Evolutionary conservation across 1,284 basidiomycete genomes (phyloP), one percentile per base, ranked within the genome.

Genomic region (Tilletia caries): DNA sequence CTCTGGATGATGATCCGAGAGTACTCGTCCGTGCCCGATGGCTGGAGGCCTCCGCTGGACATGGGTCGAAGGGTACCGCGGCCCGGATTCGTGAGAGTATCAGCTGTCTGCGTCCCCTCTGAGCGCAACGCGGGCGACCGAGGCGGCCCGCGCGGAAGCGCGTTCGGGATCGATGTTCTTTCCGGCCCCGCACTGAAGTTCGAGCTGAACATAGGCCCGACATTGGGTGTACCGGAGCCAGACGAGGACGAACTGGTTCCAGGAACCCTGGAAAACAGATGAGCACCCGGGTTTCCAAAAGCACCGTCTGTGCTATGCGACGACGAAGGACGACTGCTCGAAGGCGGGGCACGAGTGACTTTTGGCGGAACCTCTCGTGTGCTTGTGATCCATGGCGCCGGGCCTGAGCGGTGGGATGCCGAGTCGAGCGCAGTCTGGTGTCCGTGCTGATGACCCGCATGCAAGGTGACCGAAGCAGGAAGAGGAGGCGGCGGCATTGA

Each of bases 1-100:
- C 84, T 86, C 71, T 87, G 86, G 72, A 87, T 83, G 73, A 87
- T 87, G 83, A 87, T 86, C 70, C 84, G 85, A 0, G 86, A 86
- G 69, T 86, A 86, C 46, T 87, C 87, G 74, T 87, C 86, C 0
- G 85, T 84, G 20, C 84, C 78, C 1, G 80, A 78, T 34, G 64
- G 64, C 27, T 25, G 66, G 60, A 8, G 12, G 20, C 48, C 23
- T 25, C 20, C 18, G 48, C 48, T 50, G 6, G 48, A 50, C 13
- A 6, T 20, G 12, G 48, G 48, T 8, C 48, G 48, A 50, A 18
- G 20, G 20, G 10, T 23, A 67, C 18, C 65, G 68, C 65, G 52
- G 54, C 3, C 66, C 64, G 13, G 70, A 20, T 18, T 50, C 12
- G 48, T n/a, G 69, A 68, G n/a, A 71, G 23, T 3, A 65, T 67